Percentiles rank a stretch among this genome's conserved stretches.
phyloP scores from a whole-genome alignment of 106 monocot species.

The Cymbidium sinense region DNA sequence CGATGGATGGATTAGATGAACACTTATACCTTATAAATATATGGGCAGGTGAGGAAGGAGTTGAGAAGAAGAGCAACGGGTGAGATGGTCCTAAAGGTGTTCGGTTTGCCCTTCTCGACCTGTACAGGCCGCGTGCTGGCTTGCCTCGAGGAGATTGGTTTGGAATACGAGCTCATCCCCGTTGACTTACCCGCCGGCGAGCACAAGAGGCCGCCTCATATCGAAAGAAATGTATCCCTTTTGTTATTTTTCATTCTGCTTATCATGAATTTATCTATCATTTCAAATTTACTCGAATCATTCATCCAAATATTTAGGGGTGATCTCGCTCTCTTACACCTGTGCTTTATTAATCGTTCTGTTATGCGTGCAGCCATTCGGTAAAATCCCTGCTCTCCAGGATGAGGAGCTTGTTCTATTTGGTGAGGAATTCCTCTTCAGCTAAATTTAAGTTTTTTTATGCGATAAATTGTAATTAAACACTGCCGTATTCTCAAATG shows the following conservation, averaged over 20 bases:
- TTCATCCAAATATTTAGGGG: not conserved
- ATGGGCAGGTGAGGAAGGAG: not conserved
- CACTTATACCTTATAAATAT: too few relatives aligned
- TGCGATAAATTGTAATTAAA: too few relatives aligned
- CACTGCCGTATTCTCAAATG: too few relatives aligned
- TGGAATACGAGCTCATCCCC: conserved; percentile 29
- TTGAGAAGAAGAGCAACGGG: not conserved
- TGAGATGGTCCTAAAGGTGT: conserved; percentile 19
- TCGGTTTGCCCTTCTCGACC: conserved; percentile 19
- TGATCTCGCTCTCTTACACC: not conserved
- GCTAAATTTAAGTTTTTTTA: too few relatives aligned
- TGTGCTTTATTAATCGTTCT: not conserved
- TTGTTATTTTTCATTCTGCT: too few relatives aligned
- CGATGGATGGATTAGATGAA: too few relatives aligned
- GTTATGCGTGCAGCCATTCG: conserved; percentile 22
- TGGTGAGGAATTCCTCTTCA: not conserved
- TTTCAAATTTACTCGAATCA: not conserved
- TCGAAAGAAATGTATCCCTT: conserved; percentile 25
- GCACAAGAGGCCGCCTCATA: conserved; percentile 35
- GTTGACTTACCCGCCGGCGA: conserved; percentile 31
- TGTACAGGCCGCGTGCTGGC: conserved; percentile 22
- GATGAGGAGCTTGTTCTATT: conserved; percentile 18
- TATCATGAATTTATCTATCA: not conserved
- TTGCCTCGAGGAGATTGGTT: conserved; percentile 28
- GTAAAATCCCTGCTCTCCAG: conserved; percentile 18